Evolutionary conservation across 2,329 filamentous ascomycete species (phyloP).

Genomic region (Paramyrothecium sp.): DNA sequence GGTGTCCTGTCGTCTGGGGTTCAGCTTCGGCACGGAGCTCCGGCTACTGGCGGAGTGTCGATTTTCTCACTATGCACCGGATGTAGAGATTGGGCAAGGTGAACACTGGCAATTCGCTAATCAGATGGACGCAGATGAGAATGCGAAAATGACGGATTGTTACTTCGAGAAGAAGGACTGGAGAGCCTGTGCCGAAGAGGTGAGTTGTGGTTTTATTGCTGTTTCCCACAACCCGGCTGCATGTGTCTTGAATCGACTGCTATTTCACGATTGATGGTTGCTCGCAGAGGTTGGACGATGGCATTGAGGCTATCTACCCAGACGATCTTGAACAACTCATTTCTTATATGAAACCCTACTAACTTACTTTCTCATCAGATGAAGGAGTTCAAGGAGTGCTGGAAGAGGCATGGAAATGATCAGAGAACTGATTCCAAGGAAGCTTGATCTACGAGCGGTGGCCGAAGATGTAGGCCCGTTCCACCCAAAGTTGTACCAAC

Average conservation of each 20-base stretch:
- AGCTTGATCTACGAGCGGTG: constrained; percentile 29
- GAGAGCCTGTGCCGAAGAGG: constrained; percentile 84
- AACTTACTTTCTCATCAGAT: constrained; percentile 55
- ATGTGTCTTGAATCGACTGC: neutral
- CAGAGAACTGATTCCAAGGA: constrained; percentile 77
- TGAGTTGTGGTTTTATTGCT: constrained; percentile 43
- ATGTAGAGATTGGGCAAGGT: neutral
- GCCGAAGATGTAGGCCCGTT: neutral
- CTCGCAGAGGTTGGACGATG: neutral
- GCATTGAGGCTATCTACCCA: neutral
- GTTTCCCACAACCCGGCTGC: neutral
- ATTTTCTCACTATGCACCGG: no score
- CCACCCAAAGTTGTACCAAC: neutral
- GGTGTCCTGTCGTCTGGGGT: neutral
- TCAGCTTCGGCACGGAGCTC: neutral
- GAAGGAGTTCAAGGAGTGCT: constrained; percentile 84
- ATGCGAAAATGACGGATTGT: constrained; percentile 88
- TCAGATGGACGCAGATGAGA: constrained; percentile 63
- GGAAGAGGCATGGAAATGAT: constrained; percentile 88
- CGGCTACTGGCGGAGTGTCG: neutral
- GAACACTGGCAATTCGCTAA: constrained; percentile 3
- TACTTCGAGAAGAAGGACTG: constrained; percentile 97
- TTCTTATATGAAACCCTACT: neutral
- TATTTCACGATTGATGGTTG: neutral
- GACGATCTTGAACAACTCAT: neutral